These are phyloP conservation scores for Exobasidium rhododendri DNA, from an alignment of 1,284 basidiomycete genomes.

Conservation along the genomic window DNA sequence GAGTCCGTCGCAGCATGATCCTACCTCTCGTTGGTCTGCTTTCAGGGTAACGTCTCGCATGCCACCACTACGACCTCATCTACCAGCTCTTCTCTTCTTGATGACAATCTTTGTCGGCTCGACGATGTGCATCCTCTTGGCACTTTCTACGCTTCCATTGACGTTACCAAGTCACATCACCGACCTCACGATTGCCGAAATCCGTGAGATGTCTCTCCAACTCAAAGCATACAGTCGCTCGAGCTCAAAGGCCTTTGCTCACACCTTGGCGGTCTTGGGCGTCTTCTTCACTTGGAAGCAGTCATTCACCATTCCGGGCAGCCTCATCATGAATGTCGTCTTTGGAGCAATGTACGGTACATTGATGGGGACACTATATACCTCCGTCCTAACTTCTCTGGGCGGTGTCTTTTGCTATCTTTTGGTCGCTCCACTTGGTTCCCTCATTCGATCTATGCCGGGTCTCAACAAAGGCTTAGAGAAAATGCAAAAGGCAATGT, in stretches of 20 bases:
- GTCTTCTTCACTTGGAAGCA: conserved; percentile 53
- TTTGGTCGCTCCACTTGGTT: conserved; percentile 39
- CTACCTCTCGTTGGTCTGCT: too few species aligned
- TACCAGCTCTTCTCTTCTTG: conserved; percentile 37
- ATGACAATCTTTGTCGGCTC: conserved; percentile 38
- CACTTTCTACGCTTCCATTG: conserved; percentile 48
- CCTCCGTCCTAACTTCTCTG: conserved; percentile 44
- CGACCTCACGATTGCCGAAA: conserved; percentile 47
- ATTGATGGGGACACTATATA: conserved; percentile 44
- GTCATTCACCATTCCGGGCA: conserved; percentile 50
- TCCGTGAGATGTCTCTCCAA: conserved; percentile 41
- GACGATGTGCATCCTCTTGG: conserved; percentile 38
- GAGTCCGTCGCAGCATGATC: conserved; percentile 18
- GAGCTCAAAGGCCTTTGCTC: conserved; percentile 29
- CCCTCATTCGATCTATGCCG: conserved; percentile 40
- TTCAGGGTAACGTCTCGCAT: too few species aligned
- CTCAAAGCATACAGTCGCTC: conserved; percentile 42
- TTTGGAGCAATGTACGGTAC: conserved; percentile 54
- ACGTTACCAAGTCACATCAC: conserved; percentile 46
- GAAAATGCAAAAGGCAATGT: conserved; percentile 42
- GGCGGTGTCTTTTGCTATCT: conserved; percentile 51
- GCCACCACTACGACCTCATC: conserved; percentile 35
- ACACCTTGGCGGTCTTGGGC: conserved; percentile 44
- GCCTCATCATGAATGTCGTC: conserved; percentile 52
- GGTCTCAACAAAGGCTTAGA: conserved; percentile 43